A percentile compares a stretch with the other conserved stretches of the same genome.
Evolutionary conservation across 2,329 filamentous ascomycete genomes (phyloP).

Genomic region (Diaporthe velutina): DNA sequence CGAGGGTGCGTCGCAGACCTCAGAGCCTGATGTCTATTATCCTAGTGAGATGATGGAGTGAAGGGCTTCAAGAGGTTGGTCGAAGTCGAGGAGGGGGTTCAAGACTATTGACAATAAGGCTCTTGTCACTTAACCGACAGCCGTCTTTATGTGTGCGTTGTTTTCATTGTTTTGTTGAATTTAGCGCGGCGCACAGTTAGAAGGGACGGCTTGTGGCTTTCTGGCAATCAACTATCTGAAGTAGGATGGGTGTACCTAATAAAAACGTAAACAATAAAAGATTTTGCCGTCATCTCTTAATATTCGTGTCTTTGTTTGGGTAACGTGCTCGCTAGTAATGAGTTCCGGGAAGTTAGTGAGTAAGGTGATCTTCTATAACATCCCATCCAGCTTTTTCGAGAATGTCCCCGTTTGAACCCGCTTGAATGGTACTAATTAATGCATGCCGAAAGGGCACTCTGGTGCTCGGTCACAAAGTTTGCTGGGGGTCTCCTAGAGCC

Average conservation of each 20-base stretch:
- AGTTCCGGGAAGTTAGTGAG: too few species aligned
- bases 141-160: not conserved
- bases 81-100: too few species aligned
- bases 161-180: not conserved
- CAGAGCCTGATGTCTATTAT: not conserved
- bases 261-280: not conserved
- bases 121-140: not conserved
- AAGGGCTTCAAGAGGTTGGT: not conserved
- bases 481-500: not conserved
- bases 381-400: not conserved
- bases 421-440: too few species aligned
- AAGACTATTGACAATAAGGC: not conserved
- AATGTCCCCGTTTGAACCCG: too few species aligned
- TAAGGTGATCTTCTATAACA: too few species aligned
- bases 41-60: not conserved
- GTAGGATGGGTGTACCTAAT: not conserved
- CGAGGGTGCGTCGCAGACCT: not conserved
- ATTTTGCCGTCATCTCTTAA: not conserved
- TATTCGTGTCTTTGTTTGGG: not conserved
- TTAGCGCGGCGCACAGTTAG: not conserved
- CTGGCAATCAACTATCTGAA: not conserved
- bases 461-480: too few species aligned
- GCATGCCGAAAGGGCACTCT: too few species aligned
- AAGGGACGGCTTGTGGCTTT: not conserved
- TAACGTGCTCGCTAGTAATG: not conserved